These are phyloP conservation scores for Fistulinella cinereoalba DNA, from an alignment of 1,284 basidiomycete genomes.

Conservation along the genomic window DNA sequence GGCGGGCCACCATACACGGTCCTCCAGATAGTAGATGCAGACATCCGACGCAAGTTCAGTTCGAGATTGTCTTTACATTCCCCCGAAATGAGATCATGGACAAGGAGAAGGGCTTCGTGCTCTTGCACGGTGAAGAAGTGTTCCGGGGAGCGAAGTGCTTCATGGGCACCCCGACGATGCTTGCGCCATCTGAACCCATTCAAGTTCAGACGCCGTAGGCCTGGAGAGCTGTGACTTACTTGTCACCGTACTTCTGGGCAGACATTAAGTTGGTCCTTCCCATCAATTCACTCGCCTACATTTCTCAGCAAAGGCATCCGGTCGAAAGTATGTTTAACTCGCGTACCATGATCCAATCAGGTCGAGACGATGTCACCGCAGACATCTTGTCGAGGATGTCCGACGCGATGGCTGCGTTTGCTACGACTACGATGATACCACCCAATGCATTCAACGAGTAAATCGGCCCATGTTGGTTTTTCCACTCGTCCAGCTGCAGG, in stretches of 20 bases:
- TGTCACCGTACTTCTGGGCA: conserved; percentile 8
- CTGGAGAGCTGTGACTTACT: conserved; percentile 7
- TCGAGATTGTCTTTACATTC: conserved; percentile 5
- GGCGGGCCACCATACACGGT: conserved; percentile 7
- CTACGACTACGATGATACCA: conserved; percentile 8
- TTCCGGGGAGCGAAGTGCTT: conserved; percentile 2
- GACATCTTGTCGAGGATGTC: conserved; percentile 12
- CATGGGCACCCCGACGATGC: conserved; percentile 6
- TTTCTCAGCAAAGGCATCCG: not conserved
- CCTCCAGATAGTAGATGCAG: conserved; percentile 10
- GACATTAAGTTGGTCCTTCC: conserved; percentile 4
- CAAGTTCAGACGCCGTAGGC: no score
- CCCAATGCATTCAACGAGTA: conserved; percentile 7
- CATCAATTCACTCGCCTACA: conserved; percentile 7
- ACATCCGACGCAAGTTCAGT: conserved; percentile 5
- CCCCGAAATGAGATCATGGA: conserved; percentile 4
- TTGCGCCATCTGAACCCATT: conserved; percentile 9
- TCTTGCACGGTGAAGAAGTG: conserved; percentile 7
- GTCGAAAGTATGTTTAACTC: not conserved
- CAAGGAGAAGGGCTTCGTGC: conserved; percentile 9
- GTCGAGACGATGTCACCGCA: conserved; percentile 8
- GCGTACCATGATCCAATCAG: conserved; percentile 13
- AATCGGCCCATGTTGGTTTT: conserved; percentile 8
- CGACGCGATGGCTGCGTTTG: conserved; percentile 8
- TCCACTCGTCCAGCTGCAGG: conserved; percentile 9